A percentile compares a stretch with the other conserved stretches of the same genome.
Conservation (phyloP, 495 filamentous ascomycete genomes). For the Opeltia flavorubescens region DNA sequence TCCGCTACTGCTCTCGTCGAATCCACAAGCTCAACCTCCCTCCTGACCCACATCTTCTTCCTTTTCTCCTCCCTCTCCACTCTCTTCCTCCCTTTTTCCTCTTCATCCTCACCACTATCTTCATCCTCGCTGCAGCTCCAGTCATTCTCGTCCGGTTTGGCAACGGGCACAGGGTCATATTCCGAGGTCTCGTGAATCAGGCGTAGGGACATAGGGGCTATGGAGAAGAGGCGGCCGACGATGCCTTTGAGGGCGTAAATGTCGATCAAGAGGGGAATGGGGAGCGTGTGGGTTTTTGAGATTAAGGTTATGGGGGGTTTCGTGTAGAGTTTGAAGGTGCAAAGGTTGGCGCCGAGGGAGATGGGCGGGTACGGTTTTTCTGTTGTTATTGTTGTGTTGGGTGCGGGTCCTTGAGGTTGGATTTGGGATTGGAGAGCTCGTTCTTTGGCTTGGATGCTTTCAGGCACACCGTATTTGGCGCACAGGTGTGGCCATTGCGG, state of each 20-base stretch:
- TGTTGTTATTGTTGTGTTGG: background rate
- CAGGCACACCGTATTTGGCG: conserved; percentile 52
- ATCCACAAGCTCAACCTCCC: conserved; percentile 72
- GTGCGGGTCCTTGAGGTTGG: background rate
- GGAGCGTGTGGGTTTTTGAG: background rate
- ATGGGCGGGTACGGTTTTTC: conserved; percentile 29
- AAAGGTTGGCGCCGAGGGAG: conserved; percentile 60
- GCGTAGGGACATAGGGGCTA: conserved; percentile 46
- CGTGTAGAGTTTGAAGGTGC: conserved; percentile 48
- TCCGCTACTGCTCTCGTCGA: conserved; percentile 70
- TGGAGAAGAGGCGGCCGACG: conserved; percentile 52
- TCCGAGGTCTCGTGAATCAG: conserved; percentile 75
- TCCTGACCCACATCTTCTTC: conserved; percentile 41
- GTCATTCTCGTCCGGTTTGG: conserved; percentile 38
- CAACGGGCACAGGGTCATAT: conserved; percentile 50
- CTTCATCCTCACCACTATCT: conserved; percentile 43
- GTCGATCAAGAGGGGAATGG: conserved; percentile 50
- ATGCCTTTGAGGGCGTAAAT: conserved; percentile 72
- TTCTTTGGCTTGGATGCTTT: conserved; percentile 27
- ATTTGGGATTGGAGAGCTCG: background rate
- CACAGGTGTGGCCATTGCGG: conserved; percentile 61
- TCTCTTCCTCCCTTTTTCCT: conserved; percentile 15
- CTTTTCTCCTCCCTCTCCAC: conserved; percentile 8
- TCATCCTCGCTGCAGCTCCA: conserved; percentile 27
- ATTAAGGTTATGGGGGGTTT: background rate